Conservation (phyloP, 768 basidiomycete species). For the Russula brevipes region DNA sequence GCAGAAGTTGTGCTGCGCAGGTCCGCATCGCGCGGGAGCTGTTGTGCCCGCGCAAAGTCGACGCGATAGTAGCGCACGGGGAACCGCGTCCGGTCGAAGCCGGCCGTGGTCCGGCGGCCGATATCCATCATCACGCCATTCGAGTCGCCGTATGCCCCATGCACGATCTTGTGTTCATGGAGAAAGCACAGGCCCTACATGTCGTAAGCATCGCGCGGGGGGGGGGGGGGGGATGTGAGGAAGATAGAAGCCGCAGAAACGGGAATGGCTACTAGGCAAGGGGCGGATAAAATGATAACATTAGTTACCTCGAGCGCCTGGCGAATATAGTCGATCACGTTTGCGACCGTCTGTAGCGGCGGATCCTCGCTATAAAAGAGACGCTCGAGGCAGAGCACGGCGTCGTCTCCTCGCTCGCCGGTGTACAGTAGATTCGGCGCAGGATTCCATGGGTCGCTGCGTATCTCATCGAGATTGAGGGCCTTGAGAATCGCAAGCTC, state of each 20-base stretch:
- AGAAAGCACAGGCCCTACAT: constrained; percentile 18
- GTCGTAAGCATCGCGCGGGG: background rate
- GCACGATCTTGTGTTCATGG: constrained; percentile 19
- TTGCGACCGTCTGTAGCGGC: constrained; percentile 41
- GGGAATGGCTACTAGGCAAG: too few relatives aligned
- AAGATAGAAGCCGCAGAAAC: too few relatives aligned
- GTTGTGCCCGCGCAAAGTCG: constrained; percentile 16
- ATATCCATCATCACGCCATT: constrained; percentile 24
- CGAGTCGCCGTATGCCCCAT: constrained; percentile 11
- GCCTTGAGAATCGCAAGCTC: constrained; percentile 41
- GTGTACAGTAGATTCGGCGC: constrained; percentile 43
- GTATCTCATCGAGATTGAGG: constrained; percentile 41
- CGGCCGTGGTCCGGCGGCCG: constrained; percentile 6
- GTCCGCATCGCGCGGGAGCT: constrained; percentile 12
- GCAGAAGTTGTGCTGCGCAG: constrained; percentile 6
- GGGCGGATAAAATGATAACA: background rate
- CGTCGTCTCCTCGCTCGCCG: constrained; percentile 39
- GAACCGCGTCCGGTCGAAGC: constrained; percentile 11
- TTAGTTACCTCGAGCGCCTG: constrained; percentile 44
- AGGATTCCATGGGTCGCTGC: constrained; percentile 53
- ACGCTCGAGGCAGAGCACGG: constrained; percentile 43
- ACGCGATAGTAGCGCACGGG: constrained; percentile 22
- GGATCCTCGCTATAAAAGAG: constrained; percentile 43
- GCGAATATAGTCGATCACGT: constrained; percentile 48
- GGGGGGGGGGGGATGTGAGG: background rate